Evolutionary conservation across 805 yeast genomes (phyloP), one percentile per base, ranked within the genome.

Genomic region (Lachancea quebecensis): DNA sequence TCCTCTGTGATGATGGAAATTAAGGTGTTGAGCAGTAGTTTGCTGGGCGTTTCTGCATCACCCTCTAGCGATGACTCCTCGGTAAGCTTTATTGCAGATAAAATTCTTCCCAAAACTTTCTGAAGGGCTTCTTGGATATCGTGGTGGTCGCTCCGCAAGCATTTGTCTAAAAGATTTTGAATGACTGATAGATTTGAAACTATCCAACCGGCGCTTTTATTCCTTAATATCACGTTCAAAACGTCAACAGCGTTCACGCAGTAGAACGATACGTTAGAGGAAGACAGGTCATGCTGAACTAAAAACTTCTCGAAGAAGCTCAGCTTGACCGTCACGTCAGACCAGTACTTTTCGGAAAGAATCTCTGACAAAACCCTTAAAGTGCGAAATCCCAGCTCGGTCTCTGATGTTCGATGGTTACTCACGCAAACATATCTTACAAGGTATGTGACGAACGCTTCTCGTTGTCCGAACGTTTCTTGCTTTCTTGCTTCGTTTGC

Each of bases 191-290:
- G 64, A 51, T 89, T 85, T 2, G 78, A 75, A 35, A 84, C 67
- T 43, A 93, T 82, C 97, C 97, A 93, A 11, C 72, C 78, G 0
- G 84, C 65, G 1, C 79, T 63, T 64, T 85, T 85, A 75, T 88
- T 85, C 51, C 82, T 85, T 44, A 93, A 69, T 1, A 89, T 88
- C 38, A 89, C 85, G 10, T 83, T 81, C 38, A 93, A 71, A 0
- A 93, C 97, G 60, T 88, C 96, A 41, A 95, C 67, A 0, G 99
- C 95, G 65, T 93, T 95, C 56, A 90, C 70, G 54, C 95, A 85
- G 54, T 85, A 83, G 1, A 89, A 87, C 18, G 88, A 62, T 35
- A 85, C 73, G 49, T 81, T 81, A 31, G 79, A 74, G 11, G 88
- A 75, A 32, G 75, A 78, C 47, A 85, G 69, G 51, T 91, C 96